A percentile compares a stretch with the other conserved stretches of the same genome.
These are phyloP conservation scores for Lachnellula suecica DNA, from an alignment of 2,329 filamentous ascomycete species.

Conservation along the genomic window DNA sequence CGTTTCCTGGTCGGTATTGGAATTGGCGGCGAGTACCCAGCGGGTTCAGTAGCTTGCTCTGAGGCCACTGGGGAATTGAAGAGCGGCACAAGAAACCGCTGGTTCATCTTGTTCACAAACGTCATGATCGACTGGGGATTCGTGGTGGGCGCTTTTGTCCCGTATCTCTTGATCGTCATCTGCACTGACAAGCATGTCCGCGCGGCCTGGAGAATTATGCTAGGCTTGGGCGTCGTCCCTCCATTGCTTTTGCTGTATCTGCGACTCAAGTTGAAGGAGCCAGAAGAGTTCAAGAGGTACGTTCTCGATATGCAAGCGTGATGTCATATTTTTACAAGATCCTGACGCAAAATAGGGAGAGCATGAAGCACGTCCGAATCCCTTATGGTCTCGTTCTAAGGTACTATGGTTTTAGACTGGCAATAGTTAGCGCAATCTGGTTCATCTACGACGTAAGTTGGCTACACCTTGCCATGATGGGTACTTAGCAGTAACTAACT, in stretches of 20 bases:
- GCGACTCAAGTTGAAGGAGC: constrained; percentile 73
- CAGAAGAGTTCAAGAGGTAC: constrained; percentile 66
- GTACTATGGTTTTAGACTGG: constrained; percentile 74
- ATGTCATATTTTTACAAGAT: background rate
- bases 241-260: constrained; percentile 70
- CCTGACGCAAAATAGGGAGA: constrained; percentile 28
- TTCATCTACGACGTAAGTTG: constrained; percentile 71
- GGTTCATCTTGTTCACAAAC: constrained; percentile 91
- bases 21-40: constrained; percentile 82
- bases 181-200: constrained; percentile 57
- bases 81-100: constrained; percentile 76
- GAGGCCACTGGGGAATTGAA: constrained; percentile 84
- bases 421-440: constrained; percentile 74
- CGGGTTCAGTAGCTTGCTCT: constrained; percentile 79
- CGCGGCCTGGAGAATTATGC: constrained; percentile 77
- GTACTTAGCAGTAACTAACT: background rate
- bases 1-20: constrained; percentile 79
- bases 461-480: too few species aligned
- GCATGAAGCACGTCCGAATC: constrained; percentile 43
- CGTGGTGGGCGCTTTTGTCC: constrained; percentile 74
- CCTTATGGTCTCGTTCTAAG: constrained; percentile 55
- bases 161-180: constrained; percentile 62
- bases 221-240: constrained; percentile 79
- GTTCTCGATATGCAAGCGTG: background rate
- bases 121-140: constrained; percentile 85